phyloP scores from a whole-genome alignment of 2,329 filamentous ascomycete genomes.

The Berkeleyomyces rouxiae region DNA sequence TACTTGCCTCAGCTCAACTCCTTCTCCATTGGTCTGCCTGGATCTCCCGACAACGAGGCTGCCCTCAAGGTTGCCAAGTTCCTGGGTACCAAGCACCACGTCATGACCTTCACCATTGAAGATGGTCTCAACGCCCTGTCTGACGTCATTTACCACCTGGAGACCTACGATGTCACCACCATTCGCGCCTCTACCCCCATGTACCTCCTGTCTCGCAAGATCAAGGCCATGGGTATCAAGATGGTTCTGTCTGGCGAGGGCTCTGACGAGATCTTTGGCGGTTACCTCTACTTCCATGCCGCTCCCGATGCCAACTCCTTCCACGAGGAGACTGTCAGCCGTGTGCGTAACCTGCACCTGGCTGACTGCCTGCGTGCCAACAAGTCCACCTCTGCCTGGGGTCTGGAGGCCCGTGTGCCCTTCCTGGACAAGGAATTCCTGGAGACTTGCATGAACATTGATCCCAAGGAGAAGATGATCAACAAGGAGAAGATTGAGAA shows the following conservation, averaged over 20 bases:
- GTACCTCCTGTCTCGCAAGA: conserved; percentile 95
- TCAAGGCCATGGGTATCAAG: conserved; percentile 98
- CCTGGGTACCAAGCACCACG: conserved; percentile 93
- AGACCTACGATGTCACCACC: conserved; percentile 95
- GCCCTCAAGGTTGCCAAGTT: conserved; percentile 89
- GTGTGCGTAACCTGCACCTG: conserved; percentile 91
- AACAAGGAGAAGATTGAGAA: conserved; percentile 82
- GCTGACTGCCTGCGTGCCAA: conserved; percentile 96
- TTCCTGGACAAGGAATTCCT: conserved; percentile 98
- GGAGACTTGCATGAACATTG: conserved; percentile 80
- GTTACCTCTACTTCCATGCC: conserved; percentile 96
- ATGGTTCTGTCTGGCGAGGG: conserved; percentile 98
- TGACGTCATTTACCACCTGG: conserved; percentile 95
- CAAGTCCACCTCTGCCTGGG: conserved; percentile 98
- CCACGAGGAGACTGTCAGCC: conserved; percentile 84
- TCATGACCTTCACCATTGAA: conserved; percentile 95
- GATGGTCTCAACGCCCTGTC: conserved; percentile 92
- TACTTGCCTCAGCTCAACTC: conserved; percentile 93
- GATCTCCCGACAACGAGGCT: conserved; percentile 80
- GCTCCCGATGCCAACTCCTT: conserved; percentile 84
- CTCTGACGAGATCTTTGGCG: conserved; percentile 94
- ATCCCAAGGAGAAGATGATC: conserved; percentile 92
- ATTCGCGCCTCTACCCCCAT: conserved; percentile 97
- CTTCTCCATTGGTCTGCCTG: conserved; percentile 92
- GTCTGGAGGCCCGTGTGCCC: conserved; percentile 89